Conservation (phyloP, 208 protist genomes). For the Wallacemonas sp. region DNA sequence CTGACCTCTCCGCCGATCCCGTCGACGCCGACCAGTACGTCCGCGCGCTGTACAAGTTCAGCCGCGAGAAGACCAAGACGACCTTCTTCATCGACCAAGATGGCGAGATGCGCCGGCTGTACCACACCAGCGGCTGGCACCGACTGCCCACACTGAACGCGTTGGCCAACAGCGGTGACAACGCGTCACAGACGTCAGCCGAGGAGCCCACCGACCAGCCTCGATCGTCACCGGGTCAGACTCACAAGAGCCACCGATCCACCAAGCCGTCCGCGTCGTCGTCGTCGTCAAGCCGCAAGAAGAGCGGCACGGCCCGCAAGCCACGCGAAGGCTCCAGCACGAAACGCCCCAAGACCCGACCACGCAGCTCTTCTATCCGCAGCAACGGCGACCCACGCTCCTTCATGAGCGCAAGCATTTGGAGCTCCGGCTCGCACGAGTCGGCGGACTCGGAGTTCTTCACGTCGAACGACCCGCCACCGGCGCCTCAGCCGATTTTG, state of each 20-base stretch:
- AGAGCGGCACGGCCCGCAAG: neutral
- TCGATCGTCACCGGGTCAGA: neutral
- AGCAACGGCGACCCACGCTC: neutral
- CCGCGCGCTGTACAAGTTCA: constrained; percentile 20
- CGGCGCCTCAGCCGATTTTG: constrained; percentile 6
- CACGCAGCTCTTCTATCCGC: constrained; percentile 1
- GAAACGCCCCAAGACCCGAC: constrained; percentile 3
- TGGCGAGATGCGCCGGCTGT: constrained; percentile 32
- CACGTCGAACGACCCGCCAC: constrained; percentile 5
- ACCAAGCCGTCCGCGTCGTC: neutral
- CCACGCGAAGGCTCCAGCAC: neutral
- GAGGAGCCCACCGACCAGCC: neutral
- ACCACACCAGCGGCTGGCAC: constrained; percentile 32
- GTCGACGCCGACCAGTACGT: constrained; percentile 27
- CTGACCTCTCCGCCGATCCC: neutral
- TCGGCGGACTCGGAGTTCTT: constrained; percentile 9
- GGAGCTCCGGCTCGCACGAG: constrained; percentile 5
- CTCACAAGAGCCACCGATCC: neutral
- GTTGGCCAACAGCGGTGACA: neutral
- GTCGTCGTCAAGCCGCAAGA: neutral
- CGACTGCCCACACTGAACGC: neutral
- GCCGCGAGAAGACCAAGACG: constrained; percentile 21
- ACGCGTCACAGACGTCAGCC: neutral
- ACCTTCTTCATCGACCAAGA: constrained; percentile 31
- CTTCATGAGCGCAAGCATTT: constrained; percentile 13